Conservation (phyloP, 805 yeast genomes). For the Monosporozyma aquatica region DNA sequence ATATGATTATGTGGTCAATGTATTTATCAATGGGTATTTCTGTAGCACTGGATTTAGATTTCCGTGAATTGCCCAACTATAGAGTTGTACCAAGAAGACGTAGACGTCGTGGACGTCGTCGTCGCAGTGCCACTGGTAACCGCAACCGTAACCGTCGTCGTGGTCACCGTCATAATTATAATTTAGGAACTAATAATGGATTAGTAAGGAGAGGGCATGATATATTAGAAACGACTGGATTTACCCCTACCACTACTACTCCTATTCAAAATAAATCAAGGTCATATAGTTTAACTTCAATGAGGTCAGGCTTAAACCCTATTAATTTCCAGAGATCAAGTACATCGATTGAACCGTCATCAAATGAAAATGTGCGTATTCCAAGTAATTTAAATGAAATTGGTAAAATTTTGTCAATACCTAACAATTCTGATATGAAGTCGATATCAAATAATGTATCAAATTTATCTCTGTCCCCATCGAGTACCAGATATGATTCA, state of each 20-base stretch:
- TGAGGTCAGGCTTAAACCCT: background rate
- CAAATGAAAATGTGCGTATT: no score
- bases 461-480: background rate
- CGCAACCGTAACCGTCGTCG: constrained; percentile 65
- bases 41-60: constrained; percentile 64
- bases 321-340: background rate
- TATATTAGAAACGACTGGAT: no score
- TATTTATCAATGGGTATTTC: constrained; percentile 68
- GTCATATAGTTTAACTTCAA: constrained; percentile 2
- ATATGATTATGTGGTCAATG: constrained; percentile 71
- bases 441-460: background rate
- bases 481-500: background rate
- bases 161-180: constrained; percentile 52
- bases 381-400: background rate
- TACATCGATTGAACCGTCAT: background rate
- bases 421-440: background rate
- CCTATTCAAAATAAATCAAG: background rate
- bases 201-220: background rate
- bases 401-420: background rate
- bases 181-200: background rate
- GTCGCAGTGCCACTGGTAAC: no score
- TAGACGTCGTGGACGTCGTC: constrained; percentile 50
- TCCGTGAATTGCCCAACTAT: constrained; percentile 64
- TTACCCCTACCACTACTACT: no score
- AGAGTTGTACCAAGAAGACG: constrained; percentile 75